These are phyloP conservation scores for Alternaria burnsii DNA, from an alignment of 2,329 filamentous ascomycete genomes.

Conservation along the genomic window DNA sequence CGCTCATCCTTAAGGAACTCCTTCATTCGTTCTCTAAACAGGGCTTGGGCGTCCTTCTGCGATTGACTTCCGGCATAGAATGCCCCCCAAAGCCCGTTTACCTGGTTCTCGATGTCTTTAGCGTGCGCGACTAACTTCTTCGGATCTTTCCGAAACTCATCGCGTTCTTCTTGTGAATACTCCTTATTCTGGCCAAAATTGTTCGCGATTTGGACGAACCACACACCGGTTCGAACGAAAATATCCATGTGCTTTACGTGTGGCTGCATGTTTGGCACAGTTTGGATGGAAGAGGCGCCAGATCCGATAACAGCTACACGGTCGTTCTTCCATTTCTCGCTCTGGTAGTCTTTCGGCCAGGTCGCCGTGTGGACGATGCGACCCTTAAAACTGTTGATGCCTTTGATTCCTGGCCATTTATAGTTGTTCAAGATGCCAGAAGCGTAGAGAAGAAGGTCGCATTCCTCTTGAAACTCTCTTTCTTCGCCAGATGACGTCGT, in stretches of 20 bases:
- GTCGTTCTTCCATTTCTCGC: slow-evolving; percentile 53
- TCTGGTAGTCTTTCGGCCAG: slow-evolving; percentile 58
- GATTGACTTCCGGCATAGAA: slow-evolving; percentile 56
- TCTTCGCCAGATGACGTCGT: slow-evolving; percentile 43
- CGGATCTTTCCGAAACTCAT: slow-evolving; percentile 55
- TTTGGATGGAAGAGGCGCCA: slow-evolving; percentile 57
- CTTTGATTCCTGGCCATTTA: slow-evolving; percentile 51
- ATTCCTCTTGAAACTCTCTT: slow-evolving; percentile 54
- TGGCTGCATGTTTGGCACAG: slow-evolving; percentile 59
- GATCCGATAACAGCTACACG: slow-evolving; percentile 57
- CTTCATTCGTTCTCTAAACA: slow-evolving; percentile 56
- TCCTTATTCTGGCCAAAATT: slow-evolving; percentile 57
- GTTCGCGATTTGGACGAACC: slow-evolving; percentile 58
- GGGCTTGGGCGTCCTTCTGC: slow-evolving; percentile 52
- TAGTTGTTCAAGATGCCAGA: slow-evolving; percentile 55
- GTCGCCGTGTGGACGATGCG: slow-evolving; percentile 54
- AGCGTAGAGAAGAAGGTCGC: slow-evolving; percentile 56
- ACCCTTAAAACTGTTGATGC: slow-evolving; percentile 58
- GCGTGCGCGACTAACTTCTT: slow-evolving; percentile 54
- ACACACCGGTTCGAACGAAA: slow-evolving; percentile 58
- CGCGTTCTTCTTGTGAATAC: slow-evolving; percentile 55
- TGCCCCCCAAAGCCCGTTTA: slow-evolving; percentile 58
- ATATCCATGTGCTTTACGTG: slow-evolving; percentile 57
- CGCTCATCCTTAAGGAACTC: slow-evolving; percentile 62
- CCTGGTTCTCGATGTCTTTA: slow-evolving; percentile 57